A percentile compares a stretch with the other conserved stretches of the same genome.
phyloP scores from a whole-genome alignment of 2,329 filamentous ascomycete species.

The Pyricularia sp. region DNA sequence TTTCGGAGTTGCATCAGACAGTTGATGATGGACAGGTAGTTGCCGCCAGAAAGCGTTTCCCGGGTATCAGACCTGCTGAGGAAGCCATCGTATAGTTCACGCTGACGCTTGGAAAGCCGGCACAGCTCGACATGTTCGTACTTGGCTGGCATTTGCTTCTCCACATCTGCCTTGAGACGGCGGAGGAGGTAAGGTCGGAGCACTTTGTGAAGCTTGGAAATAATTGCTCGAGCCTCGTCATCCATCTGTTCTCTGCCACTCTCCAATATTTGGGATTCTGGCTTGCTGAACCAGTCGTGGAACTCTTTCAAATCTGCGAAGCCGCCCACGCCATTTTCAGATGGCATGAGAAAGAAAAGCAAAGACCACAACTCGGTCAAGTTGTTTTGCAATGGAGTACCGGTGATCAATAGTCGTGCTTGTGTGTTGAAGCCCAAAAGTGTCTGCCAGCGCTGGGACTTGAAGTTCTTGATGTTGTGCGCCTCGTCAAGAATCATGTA shows the following conservation, averaged over 20 bases:
- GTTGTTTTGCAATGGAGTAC: constrained; percentile 94
- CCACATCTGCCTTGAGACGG: constrained; percentile 88
- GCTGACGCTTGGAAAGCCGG: constrained; percentile 86
- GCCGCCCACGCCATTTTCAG: constrained; percentile 75
- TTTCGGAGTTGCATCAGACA: constrained; percentile 96
- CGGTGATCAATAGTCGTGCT: constrained; percentile 78
- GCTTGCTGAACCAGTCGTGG: constrained; percentile 89
- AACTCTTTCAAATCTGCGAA: constrained; percentile 96
- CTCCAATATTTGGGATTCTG: constrained; percentile 92
- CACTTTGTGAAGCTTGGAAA: constrained; percentile 88
- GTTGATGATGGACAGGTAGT: constrained; percentile 96
- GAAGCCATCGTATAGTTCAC: constrained; percentile 94
- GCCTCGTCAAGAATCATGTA: constrained; percentile 98
- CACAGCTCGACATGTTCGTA: constrained; percentile 97
- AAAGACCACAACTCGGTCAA: constrained; percentile 95
- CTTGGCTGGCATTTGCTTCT: constrained; percentile 98
- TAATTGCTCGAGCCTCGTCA: constrained; percentile 83
- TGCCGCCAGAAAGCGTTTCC: constrained; percentile 81
- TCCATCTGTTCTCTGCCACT: constrained; percentile 91
- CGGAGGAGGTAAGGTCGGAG: constrained; percentile 85
- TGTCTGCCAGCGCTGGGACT: constrained; percentile 93
- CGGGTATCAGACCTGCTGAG: constrained; percentile 83
- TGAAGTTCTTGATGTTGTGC: constrained; percentile 99
- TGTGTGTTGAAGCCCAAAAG: constrained; percentile 89
- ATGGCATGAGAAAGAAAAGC: constrained; percentile 92